These are phyloP conservation scores for Annona cherimola DNA, from an alignment of 164 flowering plant genomes.

Conservation along the genomic window DNA sequence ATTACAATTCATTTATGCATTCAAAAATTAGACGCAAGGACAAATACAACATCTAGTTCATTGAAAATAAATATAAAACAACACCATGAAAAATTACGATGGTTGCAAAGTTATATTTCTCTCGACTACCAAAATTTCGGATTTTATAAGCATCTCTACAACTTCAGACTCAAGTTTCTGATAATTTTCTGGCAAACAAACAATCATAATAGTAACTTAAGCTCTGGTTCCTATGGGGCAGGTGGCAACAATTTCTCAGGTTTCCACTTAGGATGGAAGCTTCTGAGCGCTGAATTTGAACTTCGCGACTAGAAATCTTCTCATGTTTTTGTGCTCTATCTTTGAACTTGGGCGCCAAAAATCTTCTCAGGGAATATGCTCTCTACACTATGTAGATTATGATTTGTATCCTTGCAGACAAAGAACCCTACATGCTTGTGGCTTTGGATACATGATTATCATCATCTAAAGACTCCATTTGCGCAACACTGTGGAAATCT, in stretches of 20 bases:
- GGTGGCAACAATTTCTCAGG: slow-evolving; percentile 22
- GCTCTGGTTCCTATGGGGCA: slow-evolving; percentile 12
- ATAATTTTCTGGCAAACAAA: too few species aligned
- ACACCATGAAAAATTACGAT: too few species aligned
- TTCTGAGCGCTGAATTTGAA: slow-evolving; percentile 18
- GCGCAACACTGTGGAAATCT: slow-evolving; percentile 12
- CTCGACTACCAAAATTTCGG: too few species aligned
- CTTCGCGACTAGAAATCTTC: slow-evolving; percentile 23
- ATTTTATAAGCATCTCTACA: too few species aligned
- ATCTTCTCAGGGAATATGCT: slow-evolving; percentile 16
- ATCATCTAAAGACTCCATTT: background rate
- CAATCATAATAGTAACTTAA: too few species aligned
- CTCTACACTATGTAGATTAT: slow-evolving; percentile 18
- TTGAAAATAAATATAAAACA: too few species aligned
- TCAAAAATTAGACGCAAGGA: too few species aligned
- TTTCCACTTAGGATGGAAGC: slow-evolving; percentile 12
- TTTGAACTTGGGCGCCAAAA: slow-evolving; percentile 21
- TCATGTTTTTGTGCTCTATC: slow-evolving; percentile 17
- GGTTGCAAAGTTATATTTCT: too few species aligned
- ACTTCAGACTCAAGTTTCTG: too few species aligned
- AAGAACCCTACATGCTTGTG: slow-evolving; percentile 8
- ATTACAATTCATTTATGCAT: too few species aligned
- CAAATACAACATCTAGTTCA: too few species aligned
- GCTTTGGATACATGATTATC: slow-evolving; percentile 16
- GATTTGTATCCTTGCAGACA: slow-evolving; percentile 12